Conservation (phyloP, 73 alveolate genomes). For the Uronychia setigera region DNA sequence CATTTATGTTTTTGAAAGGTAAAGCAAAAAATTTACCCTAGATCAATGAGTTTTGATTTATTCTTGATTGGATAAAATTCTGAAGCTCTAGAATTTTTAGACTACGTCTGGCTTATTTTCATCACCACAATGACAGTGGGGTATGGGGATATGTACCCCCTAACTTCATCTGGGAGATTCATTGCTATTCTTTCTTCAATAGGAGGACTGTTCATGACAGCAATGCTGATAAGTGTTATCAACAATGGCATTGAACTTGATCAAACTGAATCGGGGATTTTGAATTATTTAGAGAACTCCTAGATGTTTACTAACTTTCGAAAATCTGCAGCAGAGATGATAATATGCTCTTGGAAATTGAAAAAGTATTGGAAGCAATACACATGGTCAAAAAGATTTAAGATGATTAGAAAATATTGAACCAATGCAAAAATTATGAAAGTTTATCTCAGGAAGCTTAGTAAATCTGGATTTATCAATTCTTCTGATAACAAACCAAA, state of each 20-base stretch:
- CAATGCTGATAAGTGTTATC: background rate
- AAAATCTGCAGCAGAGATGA: background rate
- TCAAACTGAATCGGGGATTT: background rate
- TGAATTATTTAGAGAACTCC: background rate
- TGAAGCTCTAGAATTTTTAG: background rate
- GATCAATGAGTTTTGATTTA: no score
- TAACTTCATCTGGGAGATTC: background rate
- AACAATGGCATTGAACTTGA: background rate
- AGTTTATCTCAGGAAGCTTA: background rate
- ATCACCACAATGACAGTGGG: constrained; percentile 1
- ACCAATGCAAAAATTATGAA: background rate
- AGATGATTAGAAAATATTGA: background rate
- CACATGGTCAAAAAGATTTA: background rate
- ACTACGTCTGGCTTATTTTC: background rate
- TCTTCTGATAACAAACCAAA: background rate
- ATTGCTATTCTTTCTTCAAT: background rate
- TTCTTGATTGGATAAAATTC: background rate
- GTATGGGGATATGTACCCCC: background rate
- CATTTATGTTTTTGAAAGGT: background rate
- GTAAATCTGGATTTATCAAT: background rate
- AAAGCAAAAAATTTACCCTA: no score
- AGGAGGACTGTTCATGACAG: background rate
- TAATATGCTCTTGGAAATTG: background rate
- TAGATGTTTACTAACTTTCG: background rate
- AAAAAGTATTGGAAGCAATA: background rate